Conservation (phyloP, 1,284 basidiomycete species). For the Leccinum insolens region DNA sequence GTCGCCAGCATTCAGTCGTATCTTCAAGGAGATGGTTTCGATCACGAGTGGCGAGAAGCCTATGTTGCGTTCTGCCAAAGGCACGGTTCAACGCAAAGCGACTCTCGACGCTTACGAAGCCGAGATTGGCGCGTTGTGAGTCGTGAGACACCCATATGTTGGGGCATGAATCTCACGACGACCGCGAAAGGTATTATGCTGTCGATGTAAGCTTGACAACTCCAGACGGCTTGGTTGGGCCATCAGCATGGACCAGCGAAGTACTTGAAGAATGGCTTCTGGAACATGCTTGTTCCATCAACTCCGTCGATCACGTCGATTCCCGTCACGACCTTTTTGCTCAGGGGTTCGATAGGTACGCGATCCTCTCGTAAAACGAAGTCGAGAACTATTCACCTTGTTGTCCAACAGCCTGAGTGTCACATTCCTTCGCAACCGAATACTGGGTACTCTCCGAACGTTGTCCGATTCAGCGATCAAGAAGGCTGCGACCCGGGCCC, state of each 20-base stretch:
- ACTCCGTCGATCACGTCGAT: not conserved
- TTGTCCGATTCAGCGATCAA: slow-evolving; percentile 6
- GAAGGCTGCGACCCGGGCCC: not conserved
- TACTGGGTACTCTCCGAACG: slow-evolving; percentile 25
- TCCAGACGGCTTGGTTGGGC: slow-evolving; percentile 5
- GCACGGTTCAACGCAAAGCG: not conserved
- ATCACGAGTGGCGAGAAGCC: not conserved
- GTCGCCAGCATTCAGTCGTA: slow-evolving; percentile 2
- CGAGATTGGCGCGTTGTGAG: not conserved
- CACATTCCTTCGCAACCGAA: slow-evolving; percentile 32
- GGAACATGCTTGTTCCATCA: slow-evolving; percentile 22
- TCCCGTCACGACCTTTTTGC: not conserved
- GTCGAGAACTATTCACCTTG: not conserved
- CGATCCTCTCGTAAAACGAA: slow-evolving; percentile 18
- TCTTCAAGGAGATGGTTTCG: slow-evolving; percentile 3
- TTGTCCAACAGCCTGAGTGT: slow-evolving; percentile 26
- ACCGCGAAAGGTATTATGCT: not conserved
- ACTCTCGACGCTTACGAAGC: not conserved
- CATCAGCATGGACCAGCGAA: slow-evolving; percentile 13
- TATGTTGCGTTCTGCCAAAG: not conserved
- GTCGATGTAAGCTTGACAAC: not conserved
- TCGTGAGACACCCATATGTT: no score
- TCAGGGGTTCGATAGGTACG: slow-evolving; percentile 5
- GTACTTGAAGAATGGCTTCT: slow-evolving; percentile 27
- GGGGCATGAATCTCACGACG: not conserved